phyloP scores from a whole-genome alignment of 148 eudicot genomes.

The Simmondsia chinensis region DNA sequence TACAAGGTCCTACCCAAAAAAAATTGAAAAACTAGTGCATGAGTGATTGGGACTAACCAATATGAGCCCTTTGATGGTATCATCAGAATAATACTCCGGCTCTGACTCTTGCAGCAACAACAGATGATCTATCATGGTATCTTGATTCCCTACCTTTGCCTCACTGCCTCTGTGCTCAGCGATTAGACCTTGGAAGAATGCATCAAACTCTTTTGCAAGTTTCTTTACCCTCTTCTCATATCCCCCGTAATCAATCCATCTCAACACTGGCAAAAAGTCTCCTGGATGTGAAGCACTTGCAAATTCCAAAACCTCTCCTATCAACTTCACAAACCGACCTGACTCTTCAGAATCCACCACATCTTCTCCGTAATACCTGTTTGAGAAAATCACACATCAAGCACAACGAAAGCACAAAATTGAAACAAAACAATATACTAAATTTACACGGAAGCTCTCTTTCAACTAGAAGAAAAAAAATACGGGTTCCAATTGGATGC shows the following conservation, averaged over 20 bases:
- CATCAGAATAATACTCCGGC: constrained; percentile 18
- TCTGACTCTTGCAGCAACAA: constrained; percentile 20
- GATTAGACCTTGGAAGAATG: constrained; percentile 15
- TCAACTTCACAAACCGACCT: constrained; percentile 6
- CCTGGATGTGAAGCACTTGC: constrained; percentile 12
- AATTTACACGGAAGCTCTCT: no score
- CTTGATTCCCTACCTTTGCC: background rate
- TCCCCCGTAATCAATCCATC: constrained; percentile 17
- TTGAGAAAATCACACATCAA: no score
- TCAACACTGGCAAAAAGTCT: constrained; percentile 22
- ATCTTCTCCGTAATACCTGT: constrained; percentile 16
- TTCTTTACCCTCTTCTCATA: constrained; percentile 21
- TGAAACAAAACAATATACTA: no score
- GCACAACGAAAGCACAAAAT: no score
- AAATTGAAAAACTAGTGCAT: no score
- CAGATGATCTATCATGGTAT: constrained; percentile 18
- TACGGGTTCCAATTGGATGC: no score
- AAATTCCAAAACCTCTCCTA: constrained; percentile 10
- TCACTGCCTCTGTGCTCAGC: constrained; percentile 7
- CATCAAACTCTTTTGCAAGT: constrained; percentile 11
- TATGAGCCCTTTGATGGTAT: constrained; percentile 28
- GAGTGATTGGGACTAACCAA: no score
- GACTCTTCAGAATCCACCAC: constrained; percentile 6
- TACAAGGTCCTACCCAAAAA: no score
- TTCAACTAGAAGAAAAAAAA: no score